A percentile compares a stretch with the other conserved stretches of the same genome.
Conservation (phyloP, 139 green algal genomes). For the Mesotaenium endlicherianum region DNA sequence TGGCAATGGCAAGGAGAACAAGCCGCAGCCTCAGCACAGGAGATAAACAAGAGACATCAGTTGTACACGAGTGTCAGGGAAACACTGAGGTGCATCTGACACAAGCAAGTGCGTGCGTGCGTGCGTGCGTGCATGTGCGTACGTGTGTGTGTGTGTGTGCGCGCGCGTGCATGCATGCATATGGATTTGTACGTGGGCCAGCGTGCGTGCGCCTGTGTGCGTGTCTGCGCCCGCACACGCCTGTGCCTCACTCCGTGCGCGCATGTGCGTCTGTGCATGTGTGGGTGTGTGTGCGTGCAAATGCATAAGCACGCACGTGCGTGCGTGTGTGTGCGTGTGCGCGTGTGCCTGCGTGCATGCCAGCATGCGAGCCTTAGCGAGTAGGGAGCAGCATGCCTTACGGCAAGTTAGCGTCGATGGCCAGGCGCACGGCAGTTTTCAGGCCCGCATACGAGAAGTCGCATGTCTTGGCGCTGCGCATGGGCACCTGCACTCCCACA, state of each 20-base stretch:
- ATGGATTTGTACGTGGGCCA: background rate
- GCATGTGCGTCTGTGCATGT: background rate
- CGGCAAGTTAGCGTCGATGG: slow-evolving; percentile 25
- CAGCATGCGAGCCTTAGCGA: background rate
- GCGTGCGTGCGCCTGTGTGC: background rate
- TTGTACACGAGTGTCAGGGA: background rate
- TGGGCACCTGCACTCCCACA: slow-evolving; percentile 62
- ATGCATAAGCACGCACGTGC: background rate
- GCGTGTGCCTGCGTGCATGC: background rate
- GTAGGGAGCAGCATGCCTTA: background rate
- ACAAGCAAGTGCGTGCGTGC: background rate
- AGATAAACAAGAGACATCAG: too few species aligned
- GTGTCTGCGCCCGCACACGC: background rate
- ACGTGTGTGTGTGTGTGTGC: too few species aligned
- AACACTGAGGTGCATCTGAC: background rate
- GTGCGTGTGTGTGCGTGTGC: background rate
- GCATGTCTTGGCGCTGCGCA: slow-evolving; percentile 70
- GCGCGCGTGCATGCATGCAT: background rate
- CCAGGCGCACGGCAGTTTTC: slow-evolving; percentile 76
- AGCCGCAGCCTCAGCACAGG: too few species aligned
- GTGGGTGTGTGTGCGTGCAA: too few species aligned
- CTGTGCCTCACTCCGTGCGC: too few species aligned
- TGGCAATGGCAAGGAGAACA: too few species aligned
- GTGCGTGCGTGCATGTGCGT: background rate
- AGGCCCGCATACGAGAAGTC: slow-evolving; percentile 96